These are phyloP conservation scores for Lecanicillium sp. DNA, from an alignment of 2,329 filamentous ascomycete genomes.

Conservation along the genomic window DNA sequence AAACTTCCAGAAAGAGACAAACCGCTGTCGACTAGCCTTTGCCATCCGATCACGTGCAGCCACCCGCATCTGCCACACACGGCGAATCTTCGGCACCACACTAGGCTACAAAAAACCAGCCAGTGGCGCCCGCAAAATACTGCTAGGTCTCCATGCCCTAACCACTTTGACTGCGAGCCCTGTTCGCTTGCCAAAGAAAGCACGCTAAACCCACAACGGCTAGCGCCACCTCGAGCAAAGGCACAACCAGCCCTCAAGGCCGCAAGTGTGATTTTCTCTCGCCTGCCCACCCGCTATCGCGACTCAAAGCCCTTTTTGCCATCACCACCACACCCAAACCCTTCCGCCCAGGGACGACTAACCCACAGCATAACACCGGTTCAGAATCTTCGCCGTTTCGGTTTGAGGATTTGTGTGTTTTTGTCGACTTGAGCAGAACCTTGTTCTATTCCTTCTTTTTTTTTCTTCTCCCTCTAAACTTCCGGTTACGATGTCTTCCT, in stretches of 20 bases:
- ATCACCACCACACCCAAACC: slow-evolving; percentile 12
- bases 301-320: slow-evolving; percentile 27
- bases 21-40: too few relatives aligned
- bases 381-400: slow-evolving; percentile 28
- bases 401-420: slow-evolving; percentile 28
- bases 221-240: slow-evolving; percentile 24
- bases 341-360: slow-evolving; percentile 29
- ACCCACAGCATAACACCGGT: slow-evolving; percentile 29
- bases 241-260: slow-evolving; percentile 30
- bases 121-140: neutral
- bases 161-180: slow-evolving; percentile 21
- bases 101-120: too few relatives aligned
- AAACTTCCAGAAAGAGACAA: too few relatives aligned
- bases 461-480: slow-evolving; percentile 24
- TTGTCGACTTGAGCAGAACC: slow-evolving; percentile 23
- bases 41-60: neutral
- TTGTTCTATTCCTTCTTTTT: slow-evolving; percentile 20
- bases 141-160: slow-evolving; percentile 34
- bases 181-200: slow-evolving; percentile 25
- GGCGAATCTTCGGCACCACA: slow-evolving; percentile 21
- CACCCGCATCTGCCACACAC: slow-evolving; percentile 3
- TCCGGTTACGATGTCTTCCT: slow-evolving; percentile 54
- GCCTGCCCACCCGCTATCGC: slow-evolving; percentile 26
- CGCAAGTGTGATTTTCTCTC: slow-evolving; percentile 32
- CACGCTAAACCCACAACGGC: slow-evolving; percentile 20